Base-by-base conservation (phyloP, 768 basidiomycete species). In the Phylloporus scabripes region DNA sequence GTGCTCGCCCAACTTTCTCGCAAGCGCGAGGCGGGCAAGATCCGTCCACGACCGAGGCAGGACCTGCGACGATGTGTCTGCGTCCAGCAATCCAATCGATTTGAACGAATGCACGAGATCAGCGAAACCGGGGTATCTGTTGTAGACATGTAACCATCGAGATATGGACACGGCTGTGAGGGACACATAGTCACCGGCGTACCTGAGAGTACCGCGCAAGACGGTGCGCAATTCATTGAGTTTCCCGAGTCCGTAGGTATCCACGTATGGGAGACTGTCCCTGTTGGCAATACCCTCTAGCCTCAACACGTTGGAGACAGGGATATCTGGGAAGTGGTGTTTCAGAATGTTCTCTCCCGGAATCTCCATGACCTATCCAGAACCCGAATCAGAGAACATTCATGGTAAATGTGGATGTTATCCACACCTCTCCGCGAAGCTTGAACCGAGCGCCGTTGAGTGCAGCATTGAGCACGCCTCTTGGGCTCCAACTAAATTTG, bases 401-500 rank as follows among this genome's bases (percentile, higher is more conserved):
- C 18, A 41, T 41, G 34, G 36, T 32, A 32, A 21, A 48, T n/a
- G 12, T 21, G 26, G 26, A 17, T 9, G n/a, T 9, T 26, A 31
- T 10, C 10, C 74, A n/a, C 54, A 85, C 87, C 67, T 78, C 60
- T 6, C 72, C 72, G 26, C 71, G 56, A 21, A 92, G 69, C 58
- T 78, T 76, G 66, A 82, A 96, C 33, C 60, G 63, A 2, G 94
- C 92, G 0, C 70, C 64, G 54, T 94, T 91, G 49, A 82, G 65
- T 0, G 88, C 87, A 2, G 92, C 94, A 14, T 74, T 78, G 33
- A 97, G 69, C 7, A 95, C 92, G 5, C 91, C 93, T 49, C 82
- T 75, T 0, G 94, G 92, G 42, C 82, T 87, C 94, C 94, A 97
- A 56, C 91, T 90, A 62, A 92, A 92, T 62, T 93, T 95, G 61